A percentile compares a stretch with the other conserved stretches of the same genome.
Conservation (phyloP, 192 early-diverging fungal species). For the Blastocladiella britannica region DNA sequence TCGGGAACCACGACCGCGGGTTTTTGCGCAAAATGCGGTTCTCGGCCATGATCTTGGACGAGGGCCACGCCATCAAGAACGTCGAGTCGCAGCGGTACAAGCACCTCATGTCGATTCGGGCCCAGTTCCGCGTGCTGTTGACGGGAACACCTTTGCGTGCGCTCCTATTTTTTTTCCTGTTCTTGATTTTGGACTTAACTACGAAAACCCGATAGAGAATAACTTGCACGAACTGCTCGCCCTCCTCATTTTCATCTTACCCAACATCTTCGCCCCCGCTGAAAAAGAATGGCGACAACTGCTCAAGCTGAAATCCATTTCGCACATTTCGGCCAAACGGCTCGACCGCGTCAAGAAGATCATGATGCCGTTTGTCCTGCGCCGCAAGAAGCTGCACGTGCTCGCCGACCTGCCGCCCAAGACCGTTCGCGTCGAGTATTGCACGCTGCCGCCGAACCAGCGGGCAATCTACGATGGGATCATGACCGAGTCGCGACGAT, state of each 20-base stretch:
- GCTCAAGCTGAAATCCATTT: conserved; percentile 35
- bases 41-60: conserved; percentile 59
- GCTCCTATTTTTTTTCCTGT: too few relatives aligned
- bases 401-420: conserved; percentile 43
- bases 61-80: conserved; percentile 85
- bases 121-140: conserved; percentile 39
- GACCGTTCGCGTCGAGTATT: conserved; percentile 23
- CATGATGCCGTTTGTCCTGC: conserved; percentile 72
- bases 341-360: conserved; percentile 59
- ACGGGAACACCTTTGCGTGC: too few relatives aligned
- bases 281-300: conserved; percentile 27
- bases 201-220: conserved; percentile 80
- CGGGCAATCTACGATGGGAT: conserved; percentile 29
- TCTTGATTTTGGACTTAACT: conserved; percentile 33
- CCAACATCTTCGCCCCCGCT: conserved; percentile 42
- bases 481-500: conserved; percentile 7
- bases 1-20: conserved; percentile 41
- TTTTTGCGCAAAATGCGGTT: conserved; percentile 47
- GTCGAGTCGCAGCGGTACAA: conserved; percentile 55
- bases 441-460: conserved; percentile 26
- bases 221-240: conserved; percentile 72
- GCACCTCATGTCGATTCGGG: conserved; percentile 40
- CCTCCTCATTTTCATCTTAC: conserved; percentile 71
- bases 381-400: conserved; percentile 55
- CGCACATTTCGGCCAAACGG: conserved; percentile 23